Evolutionary conservation across 805 yeast species (phyloP).

Genomic region (Hanseniaspora clermontiae): DNA sequence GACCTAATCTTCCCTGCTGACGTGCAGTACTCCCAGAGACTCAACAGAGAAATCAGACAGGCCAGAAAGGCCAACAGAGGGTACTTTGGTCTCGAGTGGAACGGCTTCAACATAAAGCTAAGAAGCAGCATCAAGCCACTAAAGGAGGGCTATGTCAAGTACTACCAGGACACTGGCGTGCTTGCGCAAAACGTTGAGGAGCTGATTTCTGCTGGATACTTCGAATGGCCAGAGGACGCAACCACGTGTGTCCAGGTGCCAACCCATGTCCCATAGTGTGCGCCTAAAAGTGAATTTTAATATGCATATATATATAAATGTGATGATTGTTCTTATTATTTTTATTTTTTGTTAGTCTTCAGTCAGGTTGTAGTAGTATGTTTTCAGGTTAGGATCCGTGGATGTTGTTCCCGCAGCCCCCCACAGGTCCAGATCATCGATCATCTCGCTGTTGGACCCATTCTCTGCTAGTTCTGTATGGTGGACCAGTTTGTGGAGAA

Average conservation of each 20-base stretch:
- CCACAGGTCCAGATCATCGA: slow-evolving; percentile 8
- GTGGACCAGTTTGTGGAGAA: background rate
- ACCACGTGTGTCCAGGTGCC: slow-evolving; percentile 17
- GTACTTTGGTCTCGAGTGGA: slow-evolving; percentile 43
- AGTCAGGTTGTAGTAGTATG: background rate
- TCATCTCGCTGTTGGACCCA: background rate
- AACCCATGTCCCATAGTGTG: slow-evolving; percentile 8
- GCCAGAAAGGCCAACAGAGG: slow-evolving; percentile 31
- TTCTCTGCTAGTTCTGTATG: background rate
- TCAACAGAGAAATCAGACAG: slow-evolving; percentile 29
- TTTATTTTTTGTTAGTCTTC: background rate
- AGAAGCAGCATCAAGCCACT: slow-evolving; percentile 34
- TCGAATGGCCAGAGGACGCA: slow-evolving; percentile 24
- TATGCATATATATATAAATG: no score
- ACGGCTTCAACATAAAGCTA: slow-evolving; percentile 32
- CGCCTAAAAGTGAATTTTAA: no score
- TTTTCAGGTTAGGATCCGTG: background rate
- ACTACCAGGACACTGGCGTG: slow-evolving; percentile 30
- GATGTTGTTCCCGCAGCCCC: background rate
- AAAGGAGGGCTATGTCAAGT: slow-evolving; percentile 35
- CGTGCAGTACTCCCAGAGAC: slow-evolving; percentile 41
- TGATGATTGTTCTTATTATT: no score
- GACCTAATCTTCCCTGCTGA: slow-evolving; percentile 45
- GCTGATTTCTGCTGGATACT: slow-evolving; percentile 29
- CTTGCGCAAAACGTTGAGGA: slow-evolving; percentile 31